Evolutionary conservation across 208 protist genomes (phyloP), one percentile per base, ranked within the genome.

Genomic region (Leishmania lainsoni): DNA sequence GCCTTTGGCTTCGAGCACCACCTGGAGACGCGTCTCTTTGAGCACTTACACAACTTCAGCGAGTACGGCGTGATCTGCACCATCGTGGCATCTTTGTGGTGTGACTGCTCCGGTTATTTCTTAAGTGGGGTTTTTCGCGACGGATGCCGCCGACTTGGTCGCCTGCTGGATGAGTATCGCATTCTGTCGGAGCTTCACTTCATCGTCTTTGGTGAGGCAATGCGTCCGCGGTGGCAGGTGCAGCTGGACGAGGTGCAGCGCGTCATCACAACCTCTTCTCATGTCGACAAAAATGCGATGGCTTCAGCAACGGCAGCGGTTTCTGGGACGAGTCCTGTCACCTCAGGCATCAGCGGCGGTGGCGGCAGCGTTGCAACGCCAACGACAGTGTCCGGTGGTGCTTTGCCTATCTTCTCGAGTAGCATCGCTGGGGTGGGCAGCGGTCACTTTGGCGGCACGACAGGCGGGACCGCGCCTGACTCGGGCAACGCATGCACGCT

Each of bases 201-300:
- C 61, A 78, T 92, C 29, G 20, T 92, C 26, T 98, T 98, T 90
- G 92, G 90, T 5, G 95, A 98, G 79, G 78, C 87, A n/a, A 93
- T 95, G 86, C 91, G 92, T 26, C 87, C 92, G 61, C 91, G 92
- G 12, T 98, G 93, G 92, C 95, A 98, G 81, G 87, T 95, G 83
- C 95, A 97, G 86, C 88, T 98, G 17, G 91, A 98, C 73, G 95
- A 95, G 83, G 86, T 98, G 80, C 95, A 98, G 85, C 89, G 92
- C 58, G 95, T 85, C 32, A 97, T 98, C 76, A 86, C 86, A 26
- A 95, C 87, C 10, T 88, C 78, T 49, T 86, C 83, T 63, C 56
- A 80, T 32, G 75, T 76, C 22, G 86, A 89, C 12, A 85, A 85
- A 72, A 83, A 81, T 22, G 45, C 79, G 66, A 73, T 84, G 35